These are phyloP conservation scores for Lecanosticta acicola DNA, from an alignment of 2,329 filamentous ascomycete genomes.

Conservation along the genomic window DNA sequence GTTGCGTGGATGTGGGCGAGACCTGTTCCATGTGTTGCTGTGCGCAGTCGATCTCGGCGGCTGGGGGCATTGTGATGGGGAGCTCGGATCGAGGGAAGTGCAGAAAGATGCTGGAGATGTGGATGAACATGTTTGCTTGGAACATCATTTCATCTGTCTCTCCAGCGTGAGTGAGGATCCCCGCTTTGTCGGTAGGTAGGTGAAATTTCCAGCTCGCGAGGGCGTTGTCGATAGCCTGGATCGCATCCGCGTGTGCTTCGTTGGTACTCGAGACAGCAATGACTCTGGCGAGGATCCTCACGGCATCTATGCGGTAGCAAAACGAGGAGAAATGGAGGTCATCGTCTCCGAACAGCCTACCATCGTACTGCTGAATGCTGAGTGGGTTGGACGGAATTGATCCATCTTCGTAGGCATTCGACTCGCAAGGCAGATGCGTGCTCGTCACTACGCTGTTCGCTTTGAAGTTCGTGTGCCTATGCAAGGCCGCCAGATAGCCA, in stretches of 20 bases:
- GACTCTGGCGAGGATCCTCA: slow-evolving; percentile 71
- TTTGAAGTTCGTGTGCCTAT: slow-evolving; percentile 64
- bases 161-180: slow-evolving; percentile 63
- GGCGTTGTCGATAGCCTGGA: slow-evolving; percentile 55
- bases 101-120: slow-evolving; percentile 61
- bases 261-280: slow-evolving; percentile 47
- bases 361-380: slow-evolving; percentile 70
- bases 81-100: slow-evolving; percentile 76
- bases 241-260: slow-evolving; percentile 34
- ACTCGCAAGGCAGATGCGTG: slow-evolving; percentile 74
- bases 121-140: slow-evolving; percentile 76
- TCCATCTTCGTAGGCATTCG: slow-evolving; percentile 59
- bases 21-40: slow-evolving; percentile 42
- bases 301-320: slow-evolving; percentile 75
- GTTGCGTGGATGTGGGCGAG: slow-evolving; percentile 49
- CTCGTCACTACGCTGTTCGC: slow-evolving; percentile 62
- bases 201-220: slow-evolving; percentile 74
- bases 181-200: slow-evolving; percentile 65
- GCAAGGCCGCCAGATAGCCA: slow-evolving; percentile 76
- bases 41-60: slow-evolving; percentile 40
- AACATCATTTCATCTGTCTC: slow-evolving; percentile 85
- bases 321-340: slow-evolving; percentile 74
- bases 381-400: slow-evolving; percentile 46
- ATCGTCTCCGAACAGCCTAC: slow-evolving; percentile 66
- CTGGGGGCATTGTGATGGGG: slow-evolving; percentile 53